Conservation (phyloP, 164 flowering plant species). For the Taxillus chinensis region DNA sequence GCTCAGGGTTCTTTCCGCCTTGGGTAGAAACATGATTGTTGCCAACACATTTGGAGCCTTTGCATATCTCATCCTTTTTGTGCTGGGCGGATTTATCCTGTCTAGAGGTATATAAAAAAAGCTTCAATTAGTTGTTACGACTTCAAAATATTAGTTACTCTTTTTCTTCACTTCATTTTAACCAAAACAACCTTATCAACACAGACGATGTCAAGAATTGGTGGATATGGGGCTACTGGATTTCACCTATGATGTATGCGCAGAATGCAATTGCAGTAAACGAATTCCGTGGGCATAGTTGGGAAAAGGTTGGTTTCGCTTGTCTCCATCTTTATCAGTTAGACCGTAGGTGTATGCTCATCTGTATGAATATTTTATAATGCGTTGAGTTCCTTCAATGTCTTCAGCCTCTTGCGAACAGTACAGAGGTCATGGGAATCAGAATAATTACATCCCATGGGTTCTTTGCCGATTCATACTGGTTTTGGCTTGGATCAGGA, state of each 20-base stretch:
- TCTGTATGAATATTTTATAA: background rate
- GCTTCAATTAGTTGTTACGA: background rate
- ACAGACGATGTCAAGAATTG: conserved; percentile 40
- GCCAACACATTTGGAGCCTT: conserved; percentile 46
- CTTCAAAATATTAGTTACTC: background rate
- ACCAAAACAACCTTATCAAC: background rate
- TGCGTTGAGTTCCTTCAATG: background rate
- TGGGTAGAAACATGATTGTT: conserved; percentile 40
- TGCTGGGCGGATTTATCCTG: conserved; percentile 37
- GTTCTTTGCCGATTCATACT: conserved; percentile 18
- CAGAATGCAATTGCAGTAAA: conserved; percentile 39
- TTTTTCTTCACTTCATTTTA: conserved; percentile 6
- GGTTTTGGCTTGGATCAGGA: conserved; percentile 40
- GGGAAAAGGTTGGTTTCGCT: conserved; percentile 31
- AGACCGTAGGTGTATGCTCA: background rate
- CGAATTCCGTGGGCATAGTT: conserved; percentile 24
- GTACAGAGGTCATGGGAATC: conserved; percentile 15
- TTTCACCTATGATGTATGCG: conserved; percentile 45
- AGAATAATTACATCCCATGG: conserved; percentile 20
- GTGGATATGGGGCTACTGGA: conserved; percentile 64
- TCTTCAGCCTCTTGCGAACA: background rate
- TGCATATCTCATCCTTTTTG: conserved; percentile 23
- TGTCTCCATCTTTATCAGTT: too few species aligned
- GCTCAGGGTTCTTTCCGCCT: conserved; percentile 34
- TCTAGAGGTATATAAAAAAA: conserved; percentile 27